Conservation (phyloP, 192 early-diverging fungal genomes). For the Backusella mclennaniae region DNA sequence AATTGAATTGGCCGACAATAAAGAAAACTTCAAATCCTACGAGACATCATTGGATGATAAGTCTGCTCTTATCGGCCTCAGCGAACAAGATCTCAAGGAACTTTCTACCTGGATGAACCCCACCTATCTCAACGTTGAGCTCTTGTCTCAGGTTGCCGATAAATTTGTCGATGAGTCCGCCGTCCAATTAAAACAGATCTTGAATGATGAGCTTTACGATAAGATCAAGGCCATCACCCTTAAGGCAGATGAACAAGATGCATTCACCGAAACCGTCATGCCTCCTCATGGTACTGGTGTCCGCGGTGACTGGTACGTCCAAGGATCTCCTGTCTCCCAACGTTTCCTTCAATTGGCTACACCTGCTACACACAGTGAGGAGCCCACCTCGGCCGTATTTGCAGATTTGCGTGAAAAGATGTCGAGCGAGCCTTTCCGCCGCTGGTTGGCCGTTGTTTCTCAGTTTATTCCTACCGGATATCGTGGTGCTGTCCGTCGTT, state of each 20-base stretch:
- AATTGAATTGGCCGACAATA: conserved; percentile 2
- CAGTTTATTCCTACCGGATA: conserved; percentile 35
- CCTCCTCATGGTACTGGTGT: conserved; percentile 59
- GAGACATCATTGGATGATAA: background rate
- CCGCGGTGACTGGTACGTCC: conserved; percentile 49
- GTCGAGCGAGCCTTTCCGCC: conserved; percentile 49
- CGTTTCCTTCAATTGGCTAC: conserved; percentile 31
- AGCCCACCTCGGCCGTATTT: background rate
- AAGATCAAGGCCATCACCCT: conserved; percentile 33
- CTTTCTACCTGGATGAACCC: conserved; percentile 57
- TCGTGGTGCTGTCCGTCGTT: conserved; percentile 61
- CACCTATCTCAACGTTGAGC: conserved; percentile 46
- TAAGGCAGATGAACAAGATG: conserved; percentile 44
- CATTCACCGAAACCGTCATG: conserved; percentile 16
- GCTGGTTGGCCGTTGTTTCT: conserved; percentile 53
- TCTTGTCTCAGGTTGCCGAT: conserved; percentile 52
- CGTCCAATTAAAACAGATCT: conserved; percentile 59
- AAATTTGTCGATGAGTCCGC: conserved; percentile 60
- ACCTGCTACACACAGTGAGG: background rate
- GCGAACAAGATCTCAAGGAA: conserved; percentile 41
- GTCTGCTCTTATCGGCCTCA: conserved; percentile 16
- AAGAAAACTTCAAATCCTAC: conserved; percentile 35
- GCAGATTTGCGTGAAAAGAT: conserved; percentile 41
- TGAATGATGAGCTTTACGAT: conserved; percentile 40
- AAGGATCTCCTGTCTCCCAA: conserved; percentile 59